phyloP scores from a whole-genome alignment of 2,329 filamentous ascomycete species.

The Aspergillus aculeatinus region DNA sequence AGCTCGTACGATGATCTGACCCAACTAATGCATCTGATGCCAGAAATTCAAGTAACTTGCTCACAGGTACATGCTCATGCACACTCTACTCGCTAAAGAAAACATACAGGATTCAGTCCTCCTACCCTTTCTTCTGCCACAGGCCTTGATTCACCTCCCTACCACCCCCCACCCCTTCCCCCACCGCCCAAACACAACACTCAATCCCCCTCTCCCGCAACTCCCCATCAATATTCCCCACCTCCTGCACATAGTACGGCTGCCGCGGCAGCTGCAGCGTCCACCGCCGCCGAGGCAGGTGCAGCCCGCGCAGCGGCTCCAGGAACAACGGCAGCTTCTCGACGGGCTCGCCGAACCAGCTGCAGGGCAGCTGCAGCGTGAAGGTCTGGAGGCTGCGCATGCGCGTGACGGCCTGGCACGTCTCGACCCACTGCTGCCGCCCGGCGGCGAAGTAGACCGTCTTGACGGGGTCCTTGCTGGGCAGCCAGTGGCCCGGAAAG shows the following conservation, averaged over 20 bases:
- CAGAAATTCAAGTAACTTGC: too few relatives aligned
- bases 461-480: conserved; percentile 42
- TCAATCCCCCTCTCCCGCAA: conserved; percentile 34
- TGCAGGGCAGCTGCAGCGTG: conserved; percentile 31
- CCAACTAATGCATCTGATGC: too few relatives aligned
- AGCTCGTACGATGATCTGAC: too few relatives aligned
- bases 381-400: conserved; percentile 32
- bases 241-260: conserved; percentile 35
- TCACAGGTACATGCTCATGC: too few relatives aligned
- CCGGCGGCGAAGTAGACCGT: conserved; percentile 39
- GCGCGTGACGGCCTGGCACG: conserved; percentile 28
- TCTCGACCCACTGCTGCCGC: conserved; percentile 38
- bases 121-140: too few relatives aligned
- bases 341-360: conserved; percentile 39
- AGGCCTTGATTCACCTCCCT: too few relatives aligned
- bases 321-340: conserved; percentile 38
- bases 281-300: conserved; percentile 25
- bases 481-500: conserved; percentile 42
- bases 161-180: not conserved
- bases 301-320: conserved; percentile 33
- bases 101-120: not conserved
- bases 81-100: too few relatives aligned
- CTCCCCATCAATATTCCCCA: conserved; percentile 28
- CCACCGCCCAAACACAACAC: conserved; percentile 29
- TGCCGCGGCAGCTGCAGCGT: conserved; percentile 34